Percentiles rank a stretch among this genome's conserved stretches.
Conservation (phyloP, 441 rosid species). For the Jatropha multifida region DNA sequence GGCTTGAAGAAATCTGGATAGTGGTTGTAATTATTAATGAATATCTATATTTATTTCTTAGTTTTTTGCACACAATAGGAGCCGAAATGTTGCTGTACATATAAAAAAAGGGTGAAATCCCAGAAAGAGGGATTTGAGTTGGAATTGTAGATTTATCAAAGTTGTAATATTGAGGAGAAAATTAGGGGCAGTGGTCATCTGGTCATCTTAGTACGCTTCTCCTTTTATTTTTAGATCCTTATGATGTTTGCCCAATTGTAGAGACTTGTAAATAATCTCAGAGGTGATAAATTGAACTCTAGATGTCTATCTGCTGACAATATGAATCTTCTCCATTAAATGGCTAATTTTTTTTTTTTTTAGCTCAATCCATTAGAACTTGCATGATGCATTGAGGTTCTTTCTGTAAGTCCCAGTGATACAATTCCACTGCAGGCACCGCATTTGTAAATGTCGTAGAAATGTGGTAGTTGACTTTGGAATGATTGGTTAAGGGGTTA, state of each 20-base stretch:
- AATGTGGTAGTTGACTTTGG: not conserved
- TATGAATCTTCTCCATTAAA: not conserved
- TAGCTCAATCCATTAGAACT: not conserved
- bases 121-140: not conserved
- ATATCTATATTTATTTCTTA: not conserved
- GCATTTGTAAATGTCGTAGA: not conserved
- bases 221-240: not conserved
- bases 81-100: not conserved
- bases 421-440: not conserved
- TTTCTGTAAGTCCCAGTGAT: not conserved
- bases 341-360: not conserved
- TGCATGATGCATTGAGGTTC: not conserved
- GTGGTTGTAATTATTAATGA: not conserved
- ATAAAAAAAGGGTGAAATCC: not conserved
- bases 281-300: not conserved
- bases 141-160: not conserved
- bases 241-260: not conserved
- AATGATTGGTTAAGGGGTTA: not conserved
- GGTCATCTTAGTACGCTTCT: not conserved
- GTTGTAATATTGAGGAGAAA: slow-evolving; percentile 4
- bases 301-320: not conserved
- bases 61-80: not conserved
- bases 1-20: not conserved
- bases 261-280: not conserved
- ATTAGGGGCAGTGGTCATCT: not conserved